Evolutionary conservation across 148 eudicot genomes (phyloP), one percentile per base, ranked within the genome.

Genomic region (Spergularia marina): DNA sequence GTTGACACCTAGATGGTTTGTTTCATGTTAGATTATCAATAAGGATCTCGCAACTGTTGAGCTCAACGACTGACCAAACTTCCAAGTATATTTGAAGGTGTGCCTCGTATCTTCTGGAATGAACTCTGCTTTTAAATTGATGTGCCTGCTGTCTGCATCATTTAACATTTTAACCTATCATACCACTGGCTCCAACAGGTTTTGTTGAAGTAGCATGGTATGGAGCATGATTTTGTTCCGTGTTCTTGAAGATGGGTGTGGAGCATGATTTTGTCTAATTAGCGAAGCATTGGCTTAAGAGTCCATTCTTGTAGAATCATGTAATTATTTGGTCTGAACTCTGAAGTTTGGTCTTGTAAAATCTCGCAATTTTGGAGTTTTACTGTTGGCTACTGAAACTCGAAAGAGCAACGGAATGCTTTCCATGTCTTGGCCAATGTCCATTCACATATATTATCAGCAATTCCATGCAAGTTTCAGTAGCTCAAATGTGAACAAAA

Each of bases 11-110:
- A 4, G 23, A 51, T 61, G 53, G 23, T 70, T 34, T 72, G 41
- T 80, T 66, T 68, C 51, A 23, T 82, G 49, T 70, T 85, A 91
- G 97, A 74, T 88, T 79, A 87, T 89, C 80, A 85, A 80, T n/a
- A 89, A 82, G 75, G 93, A 87, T 78, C 77, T 68, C 59, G 68
- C 80, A 20, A 49, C 86, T 6, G 72, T 76, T 71, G 91, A 82
- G 53, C 77, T 58, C 62, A 87, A 89, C 73, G 89, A 87, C 70
- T 78, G 60, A 79, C 65, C 60, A 74, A 13, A 74, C 30, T 25
- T 18, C 55, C 41, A 63, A 63, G 36, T 20, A 4, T 64, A 34
- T 49, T 76, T 18, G 12, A 23, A 75, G 83, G 83, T 71, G 64
- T 58, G 71, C 1, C 53, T 57, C 52, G 9, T 55, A 36, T n/a